Conservation (phyloP, 2,329 filamentous ascomycete genomes). For the Dactylellina cionopaga region DNA sequence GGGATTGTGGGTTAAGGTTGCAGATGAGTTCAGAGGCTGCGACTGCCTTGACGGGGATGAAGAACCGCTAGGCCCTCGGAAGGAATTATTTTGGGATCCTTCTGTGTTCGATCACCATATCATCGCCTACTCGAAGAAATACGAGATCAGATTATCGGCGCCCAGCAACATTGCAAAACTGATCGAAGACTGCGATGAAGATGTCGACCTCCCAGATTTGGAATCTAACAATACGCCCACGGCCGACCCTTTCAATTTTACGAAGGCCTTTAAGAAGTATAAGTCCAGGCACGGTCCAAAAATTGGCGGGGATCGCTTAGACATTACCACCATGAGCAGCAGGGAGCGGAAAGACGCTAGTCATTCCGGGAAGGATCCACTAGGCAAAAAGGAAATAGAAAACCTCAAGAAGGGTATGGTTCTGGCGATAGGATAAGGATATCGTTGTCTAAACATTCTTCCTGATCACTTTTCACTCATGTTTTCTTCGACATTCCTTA, state of each 20-base stretch:
- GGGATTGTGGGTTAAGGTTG: slow-evolving; percentile 59
- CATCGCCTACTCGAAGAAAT: slow-evolving; percentile 59
- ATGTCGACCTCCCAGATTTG: slow-evolving; percentile 57
- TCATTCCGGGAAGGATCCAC: slow-evolving; percentile 60
- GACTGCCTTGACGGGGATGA: slow-evolving; percentile 53
- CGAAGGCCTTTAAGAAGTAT: slow-evolving; percentile 54
- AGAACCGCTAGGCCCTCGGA: slow-evolving; percentile 32
- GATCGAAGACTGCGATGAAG: slow-evolving; percentile 55
- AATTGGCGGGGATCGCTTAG: slow-evolving; percentile 61
- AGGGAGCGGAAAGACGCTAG: slow-evolving; percentile 58
- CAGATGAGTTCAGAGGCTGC: slow-evolving; percentile 25
- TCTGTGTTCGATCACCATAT: slow-evolving; percentile 59
- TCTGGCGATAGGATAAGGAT: no score
- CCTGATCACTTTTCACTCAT: no score
- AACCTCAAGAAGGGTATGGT: slow-evolving; percentile 61
- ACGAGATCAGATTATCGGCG: slow-evolving; percentile 58
- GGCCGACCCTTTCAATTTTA: slow-evolving; percentile 55
- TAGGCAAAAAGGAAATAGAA: slow-evolving; percentile 59
- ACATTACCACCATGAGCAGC: slow-evolving; percentile 60
- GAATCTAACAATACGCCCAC: slow-evolving; percentile 56
- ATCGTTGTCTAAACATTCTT: no score
- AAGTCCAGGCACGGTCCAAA: slow-evolving; percentile 17
- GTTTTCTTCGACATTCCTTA: no score
- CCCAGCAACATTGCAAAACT: slow-evolving; percentile 56
- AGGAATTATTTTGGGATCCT: slow-evolving; percentile 44